Base-by-base conservation (phyloP, 1,284 basidiomycete species). In the Cutaneotrichosporon daszewskae region DNA sequence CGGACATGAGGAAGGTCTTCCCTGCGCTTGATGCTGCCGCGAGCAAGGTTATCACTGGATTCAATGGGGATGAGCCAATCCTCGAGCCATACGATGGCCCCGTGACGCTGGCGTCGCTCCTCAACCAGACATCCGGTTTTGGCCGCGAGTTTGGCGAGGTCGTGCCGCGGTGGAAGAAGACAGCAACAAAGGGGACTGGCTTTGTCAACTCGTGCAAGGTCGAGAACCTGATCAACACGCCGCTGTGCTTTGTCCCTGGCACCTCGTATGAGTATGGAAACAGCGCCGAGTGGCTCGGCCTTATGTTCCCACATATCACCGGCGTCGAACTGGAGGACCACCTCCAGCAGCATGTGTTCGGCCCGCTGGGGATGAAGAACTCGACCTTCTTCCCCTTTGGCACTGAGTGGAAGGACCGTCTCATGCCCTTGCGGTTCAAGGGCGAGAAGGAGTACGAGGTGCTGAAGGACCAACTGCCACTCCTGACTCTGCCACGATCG, bases 51-150 rank as follows among this genome's bases (percentile, higher is more conserved):
- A 46, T 58, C 33, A 44, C 23, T 1, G 52, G 50, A 9, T 37
- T 59, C 16, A 41, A 50, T 16, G 45, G 36, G 4, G 25, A 39
- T 4, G n/a, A 45, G 24, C 48, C 59, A 0, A 37, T 42, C 3
- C 55, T 49, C 34, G 45, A 40, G 16, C 18, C 13, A 12, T 39
- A 50, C 20, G 20, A 43, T 13, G 45, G 32, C 16, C 42, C 54
- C 3, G 46, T 64, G 27, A 59, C 57, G 4, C 37, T 66, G 3
- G 8, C 17, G 2, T 43, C 40, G 44, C 37, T 66, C 47, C 43
- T 62, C 32, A 66, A 66, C 39, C 64, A 64, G 53, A 59, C 58
- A 12, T 54, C 54, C 34, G 64, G 64, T 11, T 66, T 64, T 32
- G 62, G 64, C 0, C 39, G 28, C 18, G 62, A 63, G 40, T 58